Conservation (phyloP, 345 rosid species). For the Draba incana region DNA sequence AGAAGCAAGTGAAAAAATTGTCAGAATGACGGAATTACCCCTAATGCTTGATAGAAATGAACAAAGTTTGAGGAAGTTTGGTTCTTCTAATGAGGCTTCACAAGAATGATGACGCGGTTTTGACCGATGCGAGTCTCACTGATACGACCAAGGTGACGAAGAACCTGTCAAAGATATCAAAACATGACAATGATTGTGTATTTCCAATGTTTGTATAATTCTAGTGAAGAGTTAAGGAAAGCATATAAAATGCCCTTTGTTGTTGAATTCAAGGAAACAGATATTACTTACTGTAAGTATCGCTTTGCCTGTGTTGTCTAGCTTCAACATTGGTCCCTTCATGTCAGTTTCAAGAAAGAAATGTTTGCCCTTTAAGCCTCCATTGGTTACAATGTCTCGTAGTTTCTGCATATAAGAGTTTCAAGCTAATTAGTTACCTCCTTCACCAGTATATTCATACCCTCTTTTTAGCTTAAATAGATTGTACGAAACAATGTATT, state of each 20-base stretch:
- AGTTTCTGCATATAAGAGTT: slow-evolving; percentile 58
- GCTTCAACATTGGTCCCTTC: slow-evolving; percentile 83
- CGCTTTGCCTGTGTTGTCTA: slow-evolving; percentile 91
- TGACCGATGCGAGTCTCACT: slow-evolving; percentile 79
- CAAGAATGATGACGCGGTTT: slow-evolving; percentile 70
- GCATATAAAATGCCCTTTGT: not conserved
- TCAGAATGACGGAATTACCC: not conserved
- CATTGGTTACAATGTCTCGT: slow-evolving; percentile 73
- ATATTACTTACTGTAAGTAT: slow-evolving; percentile 69
- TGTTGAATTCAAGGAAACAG: not conserved
- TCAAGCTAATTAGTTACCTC: not conserved
- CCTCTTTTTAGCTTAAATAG: too few species aligned
- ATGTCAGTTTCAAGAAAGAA: slow-evolving; percentile 89
- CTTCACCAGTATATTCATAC: too few species aligned
- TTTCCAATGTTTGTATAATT: not conserved
- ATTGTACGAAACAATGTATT: too few species aligned
- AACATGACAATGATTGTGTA: slow-evolving; percentile 6
- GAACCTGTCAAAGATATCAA: slow-evolving; percentile 54
- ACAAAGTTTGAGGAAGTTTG: not conserved
- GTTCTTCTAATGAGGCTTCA: slow-evolving; percentile 62
- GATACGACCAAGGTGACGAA: slow-evolving; percentile 90
- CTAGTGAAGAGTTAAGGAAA: not conserved
- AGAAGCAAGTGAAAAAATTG: not conserved
- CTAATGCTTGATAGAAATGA: not conserved
- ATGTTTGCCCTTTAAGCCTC: slow-evolving; percentile 66